phyloP scores from a whole-genome alignment of 1,284 basidiomycete genomes.

The Rhodotorula sp. region DNA sequence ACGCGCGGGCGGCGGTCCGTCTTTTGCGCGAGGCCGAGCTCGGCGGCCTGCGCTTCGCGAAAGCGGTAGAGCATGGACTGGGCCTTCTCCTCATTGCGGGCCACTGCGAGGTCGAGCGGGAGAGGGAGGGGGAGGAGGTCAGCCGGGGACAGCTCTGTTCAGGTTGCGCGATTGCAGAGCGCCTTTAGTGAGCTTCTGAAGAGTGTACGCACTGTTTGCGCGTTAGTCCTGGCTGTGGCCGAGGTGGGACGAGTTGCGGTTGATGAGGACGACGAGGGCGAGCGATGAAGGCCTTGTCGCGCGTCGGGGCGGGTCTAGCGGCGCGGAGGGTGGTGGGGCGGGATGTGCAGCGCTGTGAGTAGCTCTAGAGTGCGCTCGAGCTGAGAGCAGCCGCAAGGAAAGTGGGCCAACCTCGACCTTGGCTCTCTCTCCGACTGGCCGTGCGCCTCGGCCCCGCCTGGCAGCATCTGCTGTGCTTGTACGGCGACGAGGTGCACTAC shows the following conservation, averaged over 20 bases:
- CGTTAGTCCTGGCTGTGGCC: background rate
- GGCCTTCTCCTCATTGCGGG: conserved; percentile 95
- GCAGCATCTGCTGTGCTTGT: too few species aligned
- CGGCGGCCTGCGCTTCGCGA: conserved; percentile 91
- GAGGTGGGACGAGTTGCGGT: background rate
- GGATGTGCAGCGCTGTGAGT: too few species aligned
- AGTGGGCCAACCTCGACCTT: too few species aligned
- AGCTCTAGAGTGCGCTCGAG: too few species aligned
- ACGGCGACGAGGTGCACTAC: too few species aligned
- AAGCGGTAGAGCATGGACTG: conserved; percentile 98
- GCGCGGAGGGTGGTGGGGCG: too few species aligned
- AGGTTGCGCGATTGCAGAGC: background rate
- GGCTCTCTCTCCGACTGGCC: too few species aligned
- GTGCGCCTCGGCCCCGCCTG: too few species aligned
- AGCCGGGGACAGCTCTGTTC: background rate
- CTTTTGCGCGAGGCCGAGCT: conserved; percentile 83
- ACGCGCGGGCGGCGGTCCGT: conserved; percentile 81
- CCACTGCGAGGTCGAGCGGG: conserved; percentile 53
- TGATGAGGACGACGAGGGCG: conserved; percentile 1
- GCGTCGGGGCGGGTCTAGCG: too few species aligned
- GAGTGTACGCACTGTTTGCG: background rate
- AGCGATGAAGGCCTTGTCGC: background rate
- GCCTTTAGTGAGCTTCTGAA: too few species aligned
- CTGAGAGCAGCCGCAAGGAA: too few species aligned
- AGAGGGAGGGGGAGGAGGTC: background rate